phyloP scores from a whole-genome alignment of 257 asterid species.

The Anisodus acutangulus region DNA sequence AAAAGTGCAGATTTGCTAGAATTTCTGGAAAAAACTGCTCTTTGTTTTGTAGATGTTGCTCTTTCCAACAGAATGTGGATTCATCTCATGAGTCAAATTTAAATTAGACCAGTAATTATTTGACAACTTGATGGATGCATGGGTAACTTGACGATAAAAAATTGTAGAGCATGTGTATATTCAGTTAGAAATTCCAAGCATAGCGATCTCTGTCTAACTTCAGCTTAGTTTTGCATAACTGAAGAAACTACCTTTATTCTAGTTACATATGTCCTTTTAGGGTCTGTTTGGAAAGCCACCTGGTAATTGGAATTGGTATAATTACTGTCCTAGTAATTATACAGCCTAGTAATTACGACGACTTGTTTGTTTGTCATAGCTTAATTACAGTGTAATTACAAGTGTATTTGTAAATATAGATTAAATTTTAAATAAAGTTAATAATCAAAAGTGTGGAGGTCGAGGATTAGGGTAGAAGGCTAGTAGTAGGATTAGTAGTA shows the following conservation, averaged over 20 bases:
- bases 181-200: not conserved
- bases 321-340: too few species aligned
- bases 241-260: not conserved
- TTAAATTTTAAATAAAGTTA: too few species aligned
- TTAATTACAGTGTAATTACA: too few species aligned
- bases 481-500: too few species aligned
- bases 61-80: not conserved
- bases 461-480: too few species aligned
- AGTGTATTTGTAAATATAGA: too few species aligned
- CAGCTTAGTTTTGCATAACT: not conserved
- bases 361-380: too few species aligned
- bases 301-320: too few species aligned
- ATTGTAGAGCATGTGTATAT: not conserved
- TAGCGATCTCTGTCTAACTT: too few species aligned
- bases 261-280: not conserved
- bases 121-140: not conserved
- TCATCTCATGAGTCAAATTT: not conserved
- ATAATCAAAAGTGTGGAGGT: too few species aligned
- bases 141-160: not conserved
- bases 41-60: not conserved
- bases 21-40: not conserved
- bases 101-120: not conserved
- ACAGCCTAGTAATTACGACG: too few species aligned
- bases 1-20: not conserved
- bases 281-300: too few species aligned